Conservation (phyloP, 805 yeast species). For the Candida broadrunensis region DNA sequence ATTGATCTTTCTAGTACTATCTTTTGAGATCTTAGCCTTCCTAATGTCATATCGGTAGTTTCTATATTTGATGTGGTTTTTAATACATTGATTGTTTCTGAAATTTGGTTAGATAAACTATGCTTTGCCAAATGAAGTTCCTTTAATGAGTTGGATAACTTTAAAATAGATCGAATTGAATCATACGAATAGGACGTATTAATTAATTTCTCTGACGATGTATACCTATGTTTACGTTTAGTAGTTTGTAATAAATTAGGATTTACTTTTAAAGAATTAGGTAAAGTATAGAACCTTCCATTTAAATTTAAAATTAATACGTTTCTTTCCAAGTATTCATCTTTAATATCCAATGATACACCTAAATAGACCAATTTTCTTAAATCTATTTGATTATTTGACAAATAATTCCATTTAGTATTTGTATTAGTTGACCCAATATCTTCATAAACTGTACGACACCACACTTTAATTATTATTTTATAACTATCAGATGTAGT, state of each 20-base stretch:
- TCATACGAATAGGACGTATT: conserved; percentile 26
- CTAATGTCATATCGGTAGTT: not conserved
- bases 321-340: conserved; percentile 14
- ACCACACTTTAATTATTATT: conserved; percentile 19
- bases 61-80: not conserved
- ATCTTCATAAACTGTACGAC: conserved; percentile 3
- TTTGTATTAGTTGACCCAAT: not conserved
- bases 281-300: conserved; percentile 17
- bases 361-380: conserved; percentile 10
- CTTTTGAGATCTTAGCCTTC: conserved; percentile 6
- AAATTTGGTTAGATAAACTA: conserved; percentile 17
- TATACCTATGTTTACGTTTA: not conserved
- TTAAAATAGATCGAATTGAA: conserved; percentile 23
- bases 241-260: no score
- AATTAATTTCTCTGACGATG: not conserved
- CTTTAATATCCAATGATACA: conserved; percentile 4
- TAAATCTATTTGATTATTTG: conserved; percentile 14
- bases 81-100: conserved; percentile 6
- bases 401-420: conserved; percentile 18
- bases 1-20: conserved; percentile 13
- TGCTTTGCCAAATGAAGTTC: conserved; percentile 26
- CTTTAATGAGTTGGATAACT: conserved; percentile 20
- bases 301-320: conserved; percentile 18
- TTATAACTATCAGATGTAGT: conserved; percentile 4
- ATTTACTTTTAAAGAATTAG: conserved; percentile 1